Base-by-base conservation (phyloP, 106 monocot genomes). In the Ottelia alismoides region DNA sequence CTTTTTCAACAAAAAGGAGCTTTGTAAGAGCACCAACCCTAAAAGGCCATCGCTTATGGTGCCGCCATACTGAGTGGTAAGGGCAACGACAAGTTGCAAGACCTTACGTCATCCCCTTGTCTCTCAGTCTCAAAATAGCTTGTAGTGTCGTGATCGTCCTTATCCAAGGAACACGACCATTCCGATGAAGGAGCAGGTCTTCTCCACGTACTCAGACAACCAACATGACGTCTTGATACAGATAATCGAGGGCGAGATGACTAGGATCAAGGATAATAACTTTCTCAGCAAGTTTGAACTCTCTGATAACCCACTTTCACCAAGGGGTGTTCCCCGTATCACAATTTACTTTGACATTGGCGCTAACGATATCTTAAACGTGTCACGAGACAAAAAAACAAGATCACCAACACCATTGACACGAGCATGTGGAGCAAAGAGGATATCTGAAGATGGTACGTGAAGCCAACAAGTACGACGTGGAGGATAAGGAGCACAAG, bases 111-210 rank as follows among this genome's bases (percentile, higher is more conserved):
- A 58, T 65, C 1, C 72, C 72, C 20, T 40, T 57, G n/a, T 32
- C 32, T 12, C 56, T 57, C n/a, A 40, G 56, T 5, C 1, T 57
- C 31, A 40, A n/a, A n/a, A n/a, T n/a, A n/a, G n/a, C n/a, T n/a
- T n/a, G n/a, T n/a, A n/a, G n/a, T n/a, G n/a, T n/a, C n/a, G n/a
- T n/a, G n/a, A n/a, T n/a, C n/a, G n/a, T n/a, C n/a, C n/a, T n/a
- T n/a, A n/a, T n/a, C 76, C 81, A 3, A 47, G 81, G 45, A 81
- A 76, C 61, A 81, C 81, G 47, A 76, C 81, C 28, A 72, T 81
- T 10, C 81, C 81, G 2, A 72, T 76, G 31, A 76, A 72, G 53
- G 76, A 81, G 64, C 76, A 81, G 55, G 61, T 72, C 31, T 81
- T 81, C 72, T 72, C 72, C 20, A 81, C 81, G 17, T 72, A 72